A percentile compares a stretch with the other conserved stretches of the same genome.
phyloP scores from a whole-genome alignment of 2,329 filamentous ascomycete genomes.

The Aspergillus uvarum region DNA sequence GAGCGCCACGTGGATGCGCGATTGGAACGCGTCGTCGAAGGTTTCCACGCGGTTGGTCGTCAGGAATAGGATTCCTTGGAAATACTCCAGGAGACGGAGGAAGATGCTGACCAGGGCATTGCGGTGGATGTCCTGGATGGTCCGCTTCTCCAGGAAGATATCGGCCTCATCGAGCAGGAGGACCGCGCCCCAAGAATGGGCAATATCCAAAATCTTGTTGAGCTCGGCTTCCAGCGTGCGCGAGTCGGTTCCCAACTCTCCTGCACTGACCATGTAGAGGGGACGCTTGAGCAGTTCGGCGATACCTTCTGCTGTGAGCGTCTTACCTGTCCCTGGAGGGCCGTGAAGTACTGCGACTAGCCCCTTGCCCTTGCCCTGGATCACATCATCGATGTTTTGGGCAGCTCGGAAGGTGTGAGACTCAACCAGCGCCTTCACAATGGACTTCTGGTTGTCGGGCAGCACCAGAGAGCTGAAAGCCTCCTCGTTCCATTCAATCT shows the following conservation, averaged over 20 bases:
- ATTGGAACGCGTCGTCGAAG: conserved; percentile 89
- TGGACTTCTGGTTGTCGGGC: conserved; percentile 60
- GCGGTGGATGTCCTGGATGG: conserved; percentile 78
- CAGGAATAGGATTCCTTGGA: conserved; percentile 85
- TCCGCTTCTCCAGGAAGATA: conserved; percentile 79
- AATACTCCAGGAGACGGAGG: conserved; percentile 82
- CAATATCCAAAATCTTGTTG: conserved; percentile 81
- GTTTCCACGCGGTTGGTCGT: conserved; percentile 85
- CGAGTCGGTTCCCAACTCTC: conserved; percentile 78
- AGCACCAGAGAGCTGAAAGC: conserved; percentile 83
- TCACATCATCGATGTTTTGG: conserved; percentile 78
- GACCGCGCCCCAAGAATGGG: conserved; percentile 82
- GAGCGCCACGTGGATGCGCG: conserved; percentile 80
- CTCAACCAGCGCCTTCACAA: conserved; percentile 78
- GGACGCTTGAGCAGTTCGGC: conserved; percentile 79
- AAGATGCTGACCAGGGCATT: conserved; percentile 88
- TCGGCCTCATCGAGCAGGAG: conserved; percentile 83
- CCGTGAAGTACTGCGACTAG: conserved; percentile 81
- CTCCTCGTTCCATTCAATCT: conserved; percentile 80
- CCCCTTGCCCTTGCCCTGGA: conserved; percentile 81
- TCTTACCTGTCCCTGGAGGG: conserved; percentile 84
- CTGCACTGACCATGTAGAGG: conserved; percentile 78
- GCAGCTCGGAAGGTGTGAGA: conserved; percentile 80
- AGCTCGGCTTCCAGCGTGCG: conserved; percentile 71
- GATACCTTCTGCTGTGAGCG: conserved; percentile 81